A percentile compares a stretch with the other conserved stretches of the same genome.
phyloP scores from a whole-genome alignment of 768 basidiomycete species.

The Albatrellus ellisii region DNA sequence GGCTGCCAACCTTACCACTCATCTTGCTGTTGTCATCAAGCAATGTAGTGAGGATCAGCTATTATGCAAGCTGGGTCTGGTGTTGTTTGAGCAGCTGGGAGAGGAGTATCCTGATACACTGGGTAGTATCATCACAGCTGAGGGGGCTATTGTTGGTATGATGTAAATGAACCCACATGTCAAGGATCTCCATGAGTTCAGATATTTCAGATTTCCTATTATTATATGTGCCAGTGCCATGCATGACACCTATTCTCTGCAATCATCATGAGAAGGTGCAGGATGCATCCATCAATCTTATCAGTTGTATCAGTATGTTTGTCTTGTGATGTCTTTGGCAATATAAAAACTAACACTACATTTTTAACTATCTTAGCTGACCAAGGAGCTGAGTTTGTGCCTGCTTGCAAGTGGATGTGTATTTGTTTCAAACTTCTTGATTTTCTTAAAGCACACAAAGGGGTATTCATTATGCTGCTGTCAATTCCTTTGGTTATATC shows the following conservation, averaged over 20 bases:
- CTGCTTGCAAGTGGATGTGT: slow-evolving; percentile 99
- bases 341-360: slow-evolving; percentile 2
- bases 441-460: slow-evolving; percentile 97
- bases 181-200: slow-evolving; percentile 83
- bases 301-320: slow-evolving; percentile 72
- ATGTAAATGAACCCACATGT: slow-evolving; percentile 99
- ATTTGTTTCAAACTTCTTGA: slow-evolving; percentile 98
- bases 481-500: slow-evolving; percentile 98
- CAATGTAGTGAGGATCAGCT: slow-evolving; percentile 95
- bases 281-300: slow-evolving; percentile 97
- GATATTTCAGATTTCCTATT: not conserved
- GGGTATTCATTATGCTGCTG: slow-evolving; percentile 92
- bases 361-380: slow-evolving; percentile 40
- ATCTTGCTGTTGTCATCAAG: slow-evolving; percentile 94
- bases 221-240: slow-evolving; percentile 57
- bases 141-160: slow-evolving; percentile 98
- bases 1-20: slow-evolving; percentile 95
- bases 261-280: slow-evolving; percentile 99
- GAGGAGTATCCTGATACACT: slow-evolving; percentile 99
- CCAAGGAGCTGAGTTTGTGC: slow-evolving; percentile 98
- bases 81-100: slow-evolving; percentile 95
- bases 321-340: not conserved
- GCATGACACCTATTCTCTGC: slow-evolving; percentile 97
- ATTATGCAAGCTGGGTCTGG: slow-evolving; percentile 89
- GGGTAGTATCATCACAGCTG: slow-evolving; percentile 96